Evolutionary conservation across 2,329 filamentous ascomycete species (phyloP), one percentile per base, ranked within the genome.

Genomic region (Huntiella bhutanensis): DNA sequence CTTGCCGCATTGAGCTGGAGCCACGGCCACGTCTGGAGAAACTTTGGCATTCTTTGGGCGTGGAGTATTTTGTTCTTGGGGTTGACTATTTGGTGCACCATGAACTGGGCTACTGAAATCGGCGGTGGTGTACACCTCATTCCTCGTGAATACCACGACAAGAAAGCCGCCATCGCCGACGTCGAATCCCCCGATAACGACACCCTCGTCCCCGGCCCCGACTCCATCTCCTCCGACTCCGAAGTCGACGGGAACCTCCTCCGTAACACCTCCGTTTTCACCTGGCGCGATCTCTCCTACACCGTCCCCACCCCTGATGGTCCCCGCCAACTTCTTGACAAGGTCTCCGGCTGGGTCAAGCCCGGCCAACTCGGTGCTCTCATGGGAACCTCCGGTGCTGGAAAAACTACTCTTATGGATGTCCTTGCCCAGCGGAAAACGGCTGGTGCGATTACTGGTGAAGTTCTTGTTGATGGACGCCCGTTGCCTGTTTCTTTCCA

Each of bases 341-440:
- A 88, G 48, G 80, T 92, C 1, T 75, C 86, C 52, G 85, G 84
- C 2, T 92, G 80, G 75, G 35, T 87, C 47, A 83, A 84, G 59
- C 82, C 83, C 1, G 82, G 82, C 40, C 85, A 77, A 52, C 61
- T 86, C 15, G 83, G 78, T 2, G 82, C 81, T 4, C 65, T 88
- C n/a, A 83, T 87, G 82, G 79, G 82, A 54, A 75, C 81, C 2
- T 82, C 78, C 8, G 83, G 82, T 52, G 84, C 85, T 12, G 84
- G 85, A 44, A 92, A 80, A 61, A 92, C 84, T 0, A 91, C 84
- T 0, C 69, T 93, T 2, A 66, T 92, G 5, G 85, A 92, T 58
- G 81, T 85, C 2, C 69, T 93, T 32, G 85, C 84, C 4, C 82
- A 81, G 51, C 75, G 82, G 54, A 80, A 82, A 49, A 86, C 80